Evolutionary conservation across 148 eudicot genomes (phyloP).

Genomic region (Polygonum aviculare): DNA sequence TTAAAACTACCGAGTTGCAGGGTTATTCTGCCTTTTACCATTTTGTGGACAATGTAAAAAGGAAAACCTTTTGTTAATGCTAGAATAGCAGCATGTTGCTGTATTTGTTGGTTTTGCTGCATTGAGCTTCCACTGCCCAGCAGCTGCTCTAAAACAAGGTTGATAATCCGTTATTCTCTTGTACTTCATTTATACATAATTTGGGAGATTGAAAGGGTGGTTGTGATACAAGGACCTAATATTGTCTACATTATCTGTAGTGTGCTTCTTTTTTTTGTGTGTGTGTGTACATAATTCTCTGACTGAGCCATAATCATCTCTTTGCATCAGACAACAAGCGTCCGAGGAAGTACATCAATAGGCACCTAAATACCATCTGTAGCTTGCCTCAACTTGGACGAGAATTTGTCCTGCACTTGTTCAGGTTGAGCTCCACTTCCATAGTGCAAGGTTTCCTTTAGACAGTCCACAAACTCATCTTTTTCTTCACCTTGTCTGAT

Average conservation of each 20-base stretch:
- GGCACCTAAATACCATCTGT: neutral
- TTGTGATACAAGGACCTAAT: conserved; percentile 3
- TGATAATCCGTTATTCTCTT: neutral
- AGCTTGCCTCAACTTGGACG: neutral
- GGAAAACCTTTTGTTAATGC: neutral
- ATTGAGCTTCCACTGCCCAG: neutral
- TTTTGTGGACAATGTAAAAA: neutral
- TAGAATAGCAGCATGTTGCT: neutral
- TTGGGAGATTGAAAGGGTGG: neutral
- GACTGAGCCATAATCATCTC: neutral
- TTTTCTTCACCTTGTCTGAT: conserved; percentile 27
- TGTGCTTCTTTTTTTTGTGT: neutral
- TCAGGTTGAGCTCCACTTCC: conserved; percentile 1
- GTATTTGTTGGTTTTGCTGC: neutral
- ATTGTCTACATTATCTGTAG: conserved; percentile 3
- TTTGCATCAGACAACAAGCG: conserved; percentile 9
- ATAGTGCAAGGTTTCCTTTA: neutral
- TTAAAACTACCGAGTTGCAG: neutral
- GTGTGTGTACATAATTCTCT: neutral
- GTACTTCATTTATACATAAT: neutral
- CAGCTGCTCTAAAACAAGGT: neutral
- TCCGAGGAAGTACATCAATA: neutral
- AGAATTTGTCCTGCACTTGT: neutral
- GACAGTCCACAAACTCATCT: conserved; percentile 17
- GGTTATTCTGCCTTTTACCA: conserved; percentile 10